Conservation (phyloP, 257 asterid species). For the Cruciata laevipes region DNA sequence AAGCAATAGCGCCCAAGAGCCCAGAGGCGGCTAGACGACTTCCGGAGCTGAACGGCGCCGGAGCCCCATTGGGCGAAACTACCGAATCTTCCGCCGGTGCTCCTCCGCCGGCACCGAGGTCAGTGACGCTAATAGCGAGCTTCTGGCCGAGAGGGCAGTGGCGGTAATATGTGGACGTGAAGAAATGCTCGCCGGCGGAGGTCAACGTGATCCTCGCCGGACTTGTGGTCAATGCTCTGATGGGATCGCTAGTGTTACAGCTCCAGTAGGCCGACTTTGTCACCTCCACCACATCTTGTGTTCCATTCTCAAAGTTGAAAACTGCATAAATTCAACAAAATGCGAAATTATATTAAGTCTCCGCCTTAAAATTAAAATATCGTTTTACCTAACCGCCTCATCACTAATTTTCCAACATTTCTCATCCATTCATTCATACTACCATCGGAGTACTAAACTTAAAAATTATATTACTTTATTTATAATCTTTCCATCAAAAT, state of each 20-base stretch:
- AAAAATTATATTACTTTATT: no score
- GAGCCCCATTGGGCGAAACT: conserved; percentile 5
- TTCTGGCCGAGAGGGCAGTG: conserved; percentile 23
- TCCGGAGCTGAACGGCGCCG: conserved; percentile 11
- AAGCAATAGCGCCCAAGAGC: conserved; percentile 12
- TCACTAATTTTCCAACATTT: no score
- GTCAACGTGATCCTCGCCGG: conserved; percentile 23
- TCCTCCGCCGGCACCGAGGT: background rate
- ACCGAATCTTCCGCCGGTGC: background rate
- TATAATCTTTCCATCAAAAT: no score
- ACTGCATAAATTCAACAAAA: conserved; percentile 4
- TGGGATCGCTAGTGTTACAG: conserved; percentile 14
- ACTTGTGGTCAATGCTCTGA: conserved; percentile 8
- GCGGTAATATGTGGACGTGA: conserved; percentile 14
- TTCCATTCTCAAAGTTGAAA: conserved; percentile 23
- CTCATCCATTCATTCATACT: no score
- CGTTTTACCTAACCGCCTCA: no score
- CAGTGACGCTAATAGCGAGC: conserved; percentile 8
- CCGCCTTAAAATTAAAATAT: no score
- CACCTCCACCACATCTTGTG: conserved; percentile 21
- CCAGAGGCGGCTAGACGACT: conserved; percentile 3
- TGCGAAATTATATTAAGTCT: background rate
- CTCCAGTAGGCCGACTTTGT: conserved; percentile 15
- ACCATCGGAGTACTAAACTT: no score
- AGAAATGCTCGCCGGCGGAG: conserved; percentile 21